Conservation (phyloP, 768 basidiomycete species). For the Termitomyces sp. region DNA sequence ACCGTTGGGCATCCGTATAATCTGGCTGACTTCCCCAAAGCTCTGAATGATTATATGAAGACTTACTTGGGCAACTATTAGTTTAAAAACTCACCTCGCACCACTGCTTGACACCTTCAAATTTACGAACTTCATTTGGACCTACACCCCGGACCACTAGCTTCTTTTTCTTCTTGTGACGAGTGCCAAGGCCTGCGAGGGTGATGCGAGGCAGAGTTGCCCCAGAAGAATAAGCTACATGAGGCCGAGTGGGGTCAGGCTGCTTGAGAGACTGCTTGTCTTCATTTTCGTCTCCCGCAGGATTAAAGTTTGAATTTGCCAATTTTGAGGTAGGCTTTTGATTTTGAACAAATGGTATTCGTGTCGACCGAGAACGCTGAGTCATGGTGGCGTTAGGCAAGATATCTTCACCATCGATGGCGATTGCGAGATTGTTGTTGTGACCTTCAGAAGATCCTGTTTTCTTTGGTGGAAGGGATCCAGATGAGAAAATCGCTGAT, state of each 20-base stretch:
- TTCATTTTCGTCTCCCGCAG: conserved; percentile 22
- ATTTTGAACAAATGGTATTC: conserved; percentile 31
- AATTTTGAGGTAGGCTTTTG: conserved; percentile 24
- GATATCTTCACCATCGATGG: conserved; percentile 8
- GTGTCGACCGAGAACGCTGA: conserved; percentile 11
- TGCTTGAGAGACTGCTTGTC: conserved; percentile 17
- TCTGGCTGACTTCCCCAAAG: conserved; percentile 75
- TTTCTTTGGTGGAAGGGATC: conserved; percentile 27
- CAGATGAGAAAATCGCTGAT: conserved; percentile 23
- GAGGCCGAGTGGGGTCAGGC: conserved; percentile 23
- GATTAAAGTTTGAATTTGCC: conserved; percentile 15
- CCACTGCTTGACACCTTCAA: conserved; percentile 70
- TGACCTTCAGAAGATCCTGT: conserved; percentile 14
- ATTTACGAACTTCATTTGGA: conserved; percentile 53
- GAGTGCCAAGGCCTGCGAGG: conserved; percentile 37
- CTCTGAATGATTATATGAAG: conserved; percentile 33
- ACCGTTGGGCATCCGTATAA: conserved; percentile 70
- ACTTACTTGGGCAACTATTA: background rate
- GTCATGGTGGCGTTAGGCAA: conserved; percentile 4
- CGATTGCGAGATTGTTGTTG: conserved; percentile 9
- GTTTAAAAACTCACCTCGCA: conserved; percentile 54
- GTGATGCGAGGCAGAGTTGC: conserved; percentile 29
- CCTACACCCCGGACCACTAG: conserved; percentile 70
- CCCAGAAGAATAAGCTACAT: conserved; percentile 33
- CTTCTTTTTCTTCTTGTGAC: conserved; percentile 52